phyloP scores from a whole-genome alignment of 1,139 yeast species.

The Diutina neorugosa region DNA sequence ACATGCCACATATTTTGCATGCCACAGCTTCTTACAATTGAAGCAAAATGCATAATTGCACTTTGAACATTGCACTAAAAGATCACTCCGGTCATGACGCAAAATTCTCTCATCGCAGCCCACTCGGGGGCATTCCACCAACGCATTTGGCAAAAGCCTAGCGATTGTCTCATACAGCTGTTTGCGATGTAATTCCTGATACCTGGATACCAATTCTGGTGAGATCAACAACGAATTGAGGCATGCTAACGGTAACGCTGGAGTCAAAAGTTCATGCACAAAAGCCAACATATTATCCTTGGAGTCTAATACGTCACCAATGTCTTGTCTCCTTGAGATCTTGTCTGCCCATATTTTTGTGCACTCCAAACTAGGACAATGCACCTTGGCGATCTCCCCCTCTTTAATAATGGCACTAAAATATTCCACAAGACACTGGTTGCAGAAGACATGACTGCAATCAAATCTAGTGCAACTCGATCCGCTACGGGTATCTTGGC shows the following conservation, averaged over 20 bases:
- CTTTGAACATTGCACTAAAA: constrained; percentile 39
- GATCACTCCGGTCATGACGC: constrained; percentile 36
- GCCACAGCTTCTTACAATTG: constrained; percentile 55
- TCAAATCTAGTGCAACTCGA: constrained; percentile 26
- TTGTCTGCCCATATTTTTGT: constrained; percentile 15
- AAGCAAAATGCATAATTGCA: constrained; percentile 52
- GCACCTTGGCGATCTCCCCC: constrained; percentile 43
- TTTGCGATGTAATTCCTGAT: constrained; percentile 21
- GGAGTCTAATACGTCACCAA: not conserved
- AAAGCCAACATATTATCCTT: not conserved
- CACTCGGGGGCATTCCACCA: constrained; percentile 40
- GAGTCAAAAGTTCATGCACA: constrained; percentile 20
- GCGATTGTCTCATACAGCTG: constrained; percentile 34
- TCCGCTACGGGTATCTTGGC: constrained; percentile 45
- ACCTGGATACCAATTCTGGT: constrained; percentile 22
- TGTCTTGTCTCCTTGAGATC: not conserved
- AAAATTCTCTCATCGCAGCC: constrained; percentile 33
- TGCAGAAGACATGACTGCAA: constrained; percentile 47
- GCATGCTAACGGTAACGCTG: constrained; percentile 20
- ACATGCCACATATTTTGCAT: constrained; percentile 23
- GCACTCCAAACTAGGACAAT: constrained; percentile 49
- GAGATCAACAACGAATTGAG: constrained; percentile 17
- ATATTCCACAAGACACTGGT: constrained; percentile 34
- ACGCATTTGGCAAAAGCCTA: constrained; percentile 34
- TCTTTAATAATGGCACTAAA: constrained; percentile 31